Evolutionary conservation across 495 filamentous ascomycete genomes (phyloP).

Genomic region (Xylaria longipes): DNA sequence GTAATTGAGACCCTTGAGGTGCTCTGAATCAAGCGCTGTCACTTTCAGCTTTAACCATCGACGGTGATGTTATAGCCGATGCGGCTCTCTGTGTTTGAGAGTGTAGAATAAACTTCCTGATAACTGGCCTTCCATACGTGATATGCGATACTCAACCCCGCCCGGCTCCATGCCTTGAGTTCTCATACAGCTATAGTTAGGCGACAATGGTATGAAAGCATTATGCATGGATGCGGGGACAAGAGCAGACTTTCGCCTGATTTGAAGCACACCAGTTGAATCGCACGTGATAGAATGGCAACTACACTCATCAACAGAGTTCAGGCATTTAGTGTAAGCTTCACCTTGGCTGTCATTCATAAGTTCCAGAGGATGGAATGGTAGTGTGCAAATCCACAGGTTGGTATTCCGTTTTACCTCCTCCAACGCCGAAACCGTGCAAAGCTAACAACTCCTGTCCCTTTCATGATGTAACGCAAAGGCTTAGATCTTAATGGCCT

Average conservation of each 20-base stretch:
- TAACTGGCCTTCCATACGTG: background rate
- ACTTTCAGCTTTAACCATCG: slow-evolving; percentile 1
- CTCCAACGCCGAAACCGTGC: slow-evolving; percentile 45
- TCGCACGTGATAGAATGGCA: slow-evolving; percentile 7
- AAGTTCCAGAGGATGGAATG: slow-evolving; percentile 35
- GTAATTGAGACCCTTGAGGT: background rate
- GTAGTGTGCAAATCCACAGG: slow-evolving; percentile 40
- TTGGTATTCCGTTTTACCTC: slow-evolving; percentile 47
- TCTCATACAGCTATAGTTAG: background rate
- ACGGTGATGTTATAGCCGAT: background rate
- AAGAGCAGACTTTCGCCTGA: background rate
- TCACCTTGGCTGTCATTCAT: slow-evolving; percentile 41
- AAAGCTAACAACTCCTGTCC: slow-evolving; percentile 39
- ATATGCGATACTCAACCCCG: background rate
- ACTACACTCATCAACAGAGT: background rate
- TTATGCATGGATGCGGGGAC: background rate
- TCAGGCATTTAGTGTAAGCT: slow-evolving; percentile 11
- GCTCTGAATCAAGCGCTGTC: background rate
- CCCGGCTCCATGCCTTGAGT: background rate
- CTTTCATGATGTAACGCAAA: slow-evolving; percentile 22
- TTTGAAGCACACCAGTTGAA: background rate
- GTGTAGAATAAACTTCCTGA: background rate
- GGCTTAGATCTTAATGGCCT: slow-evolving; percentile 90
- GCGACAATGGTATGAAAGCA: background rate
- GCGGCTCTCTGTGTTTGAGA: background rate